phyloP scores from a whole-genome alignment of 371 early-diverging fungal species.

The Apophysomyces elegans region DNA sequence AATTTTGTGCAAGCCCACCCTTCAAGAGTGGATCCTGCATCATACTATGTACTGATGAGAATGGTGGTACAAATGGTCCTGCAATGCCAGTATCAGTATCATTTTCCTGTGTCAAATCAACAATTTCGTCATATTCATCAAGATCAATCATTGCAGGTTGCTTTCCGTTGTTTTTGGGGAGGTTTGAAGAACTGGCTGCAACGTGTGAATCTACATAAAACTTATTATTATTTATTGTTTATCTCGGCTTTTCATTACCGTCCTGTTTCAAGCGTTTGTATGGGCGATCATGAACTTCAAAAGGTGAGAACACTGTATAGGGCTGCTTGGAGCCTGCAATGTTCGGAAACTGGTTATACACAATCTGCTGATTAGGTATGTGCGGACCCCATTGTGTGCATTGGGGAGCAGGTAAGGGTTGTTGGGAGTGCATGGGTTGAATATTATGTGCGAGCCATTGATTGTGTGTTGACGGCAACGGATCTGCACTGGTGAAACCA shows the following conservation, averaged over 20 bases:
- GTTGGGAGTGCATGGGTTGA: not conserved
- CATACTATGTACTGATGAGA: not conserved
- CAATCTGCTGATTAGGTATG: not conserved
- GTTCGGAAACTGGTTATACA: too few species aligned
- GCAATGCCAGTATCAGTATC: not conserved
- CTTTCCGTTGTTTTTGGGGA: not conserved
- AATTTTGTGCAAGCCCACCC: not conserved
- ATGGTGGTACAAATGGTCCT: not conserved
- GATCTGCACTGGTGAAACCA: not conserved
- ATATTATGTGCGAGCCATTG: not conserved
- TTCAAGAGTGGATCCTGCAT: not conserved
- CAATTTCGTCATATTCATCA: constrained; percentile 16
- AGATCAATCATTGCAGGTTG: not conserved
- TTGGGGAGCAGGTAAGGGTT: not conserved
- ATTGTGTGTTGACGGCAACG: not conserved
- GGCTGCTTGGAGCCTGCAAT: too few species aligned
- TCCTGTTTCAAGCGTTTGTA: too few species aligned
- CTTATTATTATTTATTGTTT: not conserved
- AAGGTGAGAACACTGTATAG: too few species aligned
- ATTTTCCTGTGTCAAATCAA: constrained; percentile 18
- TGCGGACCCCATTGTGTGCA: not conserved
- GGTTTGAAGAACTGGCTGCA: not conserved
- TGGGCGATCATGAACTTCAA: too few species aligned
- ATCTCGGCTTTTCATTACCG: not conserved
- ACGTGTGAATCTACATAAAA: not conserved